phyloP scores from a whole-genome alignment of 164 flowering plant species.

The Dillenia turbinata region DNA sequence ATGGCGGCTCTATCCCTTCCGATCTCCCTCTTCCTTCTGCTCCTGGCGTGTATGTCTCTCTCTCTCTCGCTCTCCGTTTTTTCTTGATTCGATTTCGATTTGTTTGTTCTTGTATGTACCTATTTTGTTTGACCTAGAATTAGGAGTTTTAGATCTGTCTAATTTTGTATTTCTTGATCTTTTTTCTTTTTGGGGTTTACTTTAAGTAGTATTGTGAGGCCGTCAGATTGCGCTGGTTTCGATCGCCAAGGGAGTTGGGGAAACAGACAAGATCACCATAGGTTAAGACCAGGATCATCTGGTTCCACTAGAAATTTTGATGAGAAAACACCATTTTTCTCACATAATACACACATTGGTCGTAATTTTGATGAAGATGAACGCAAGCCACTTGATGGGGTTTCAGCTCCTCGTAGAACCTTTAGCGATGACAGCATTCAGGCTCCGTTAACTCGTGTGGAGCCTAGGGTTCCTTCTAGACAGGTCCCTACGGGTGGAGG shows the following conservation, averaged over 20 bases:
- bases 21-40: conserved; percentile 96
- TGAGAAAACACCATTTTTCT: conserved; percentile 61
- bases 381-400: conserved; percentile 83
- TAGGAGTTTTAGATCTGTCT: conserved; percentile 20
- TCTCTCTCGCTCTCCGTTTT: not conserved
- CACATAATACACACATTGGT: conserved; percentile 49
- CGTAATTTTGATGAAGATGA: conserved; percentile 95
- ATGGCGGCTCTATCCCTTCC: conserved; percentile 95
- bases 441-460: conserved; percentile 23
- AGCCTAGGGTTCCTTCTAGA: conserved; percentile 26
- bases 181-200: not conserved
- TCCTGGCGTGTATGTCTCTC: conserved; percentile 77
- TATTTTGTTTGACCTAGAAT: not conserved
- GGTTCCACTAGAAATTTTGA: conserved; percentile 55
- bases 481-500: conserved; percentile 18
- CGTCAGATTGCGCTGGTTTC: conserved; percentile 51
- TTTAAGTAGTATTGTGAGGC: conserved; percentile 45
- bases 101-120: not conserved
- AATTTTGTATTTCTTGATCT: not conserved
- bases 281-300: conserved; percentile 63
- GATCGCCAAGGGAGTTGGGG: conserved; percentile 67
- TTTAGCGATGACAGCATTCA: conserved; percentile 55
- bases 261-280: conserved; percentile 52
- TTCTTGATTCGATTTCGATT: not conserved
- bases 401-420: conserved; percentile 46